A percentile compares a stretch with the other conserved stretches of the same genome.
phyloP scores from a whole-genome alignment of 129 eudicot genomes.

The Silybum marianum region DNA sequence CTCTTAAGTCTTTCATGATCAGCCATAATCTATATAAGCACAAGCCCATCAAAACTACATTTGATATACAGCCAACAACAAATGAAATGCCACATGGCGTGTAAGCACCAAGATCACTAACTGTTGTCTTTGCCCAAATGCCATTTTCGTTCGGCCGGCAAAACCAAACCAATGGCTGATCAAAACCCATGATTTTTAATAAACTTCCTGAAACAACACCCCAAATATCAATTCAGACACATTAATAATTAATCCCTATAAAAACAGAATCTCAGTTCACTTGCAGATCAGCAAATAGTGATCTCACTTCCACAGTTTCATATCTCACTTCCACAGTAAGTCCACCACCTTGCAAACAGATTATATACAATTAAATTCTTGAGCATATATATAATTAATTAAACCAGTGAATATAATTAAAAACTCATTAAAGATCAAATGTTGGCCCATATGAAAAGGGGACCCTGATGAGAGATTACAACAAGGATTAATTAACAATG shows the following conservation, averaged over 20 bases:
- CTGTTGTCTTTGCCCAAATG: constrained; percentile 58
- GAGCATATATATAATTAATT: too few species aligned
- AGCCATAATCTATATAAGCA: constrained; percentile 66
- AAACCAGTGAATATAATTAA: too few species aligned
- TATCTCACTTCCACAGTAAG: constrained; percentile 12
- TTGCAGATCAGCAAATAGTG: constrained; percentile 19
- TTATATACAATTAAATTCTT: background rate
- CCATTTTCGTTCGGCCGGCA: constrained; percentile 67
- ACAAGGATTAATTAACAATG: too few species aligned
- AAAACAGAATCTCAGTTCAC: background rate
- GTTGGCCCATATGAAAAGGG: constrained; percentile 15
- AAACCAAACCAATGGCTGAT: constrained; percentile 57
- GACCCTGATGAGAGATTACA: background rate
- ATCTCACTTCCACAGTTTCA: constrained; percentile 2
- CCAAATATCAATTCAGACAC: constrained; percentile 4
- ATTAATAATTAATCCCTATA: background rate
- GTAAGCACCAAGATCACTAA: constrained; percentile 67
- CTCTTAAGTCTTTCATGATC: constrained; percentile 34
- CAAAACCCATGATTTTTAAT: constrained; percentile 40
- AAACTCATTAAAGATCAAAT: background rate
- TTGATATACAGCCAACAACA: constrained; percentile 50
- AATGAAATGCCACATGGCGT: constrained; percentile 69
- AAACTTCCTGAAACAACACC: constrained; percentile 21
- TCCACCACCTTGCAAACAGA: constrained; percentile 4
- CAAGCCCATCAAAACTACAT: constrained; percentile 53